These are phyloP conservation scores for Sarocladiaceae sp. DNA, from an alignment of 2,329 filamentous ascomycete genomes.

Conservation along the genomic window DNA sequence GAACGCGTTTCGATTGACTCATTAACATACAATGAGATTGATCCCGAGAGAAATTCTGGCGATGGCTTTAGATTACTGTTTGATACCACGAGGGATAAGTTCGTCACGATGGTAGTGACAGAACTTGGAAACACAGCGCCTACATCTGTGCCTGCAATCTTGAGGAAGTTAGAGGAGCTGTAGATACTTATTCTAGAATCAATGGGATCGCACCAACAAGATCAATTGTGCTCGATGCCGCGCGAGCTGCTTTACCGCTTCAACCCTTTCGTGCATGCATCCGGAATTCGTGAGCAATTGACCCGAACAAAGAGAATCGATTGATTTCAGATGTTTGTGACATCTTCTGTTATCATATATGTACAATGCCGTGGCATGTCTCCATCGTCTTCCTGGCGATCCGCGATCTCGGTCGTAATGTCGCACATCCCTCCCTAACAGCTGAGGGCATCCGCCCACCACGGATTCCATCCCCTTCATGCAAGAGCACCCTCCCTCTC, in stretches of 20 bases:
- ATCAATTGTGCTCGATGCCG: too few relatives aligned
- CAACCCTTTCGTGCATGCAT: too few relatives aligned
- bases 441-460: neutral
- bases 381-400: neutral
- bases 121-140: conserved; percentile 86
- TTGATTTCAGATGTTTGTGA: neutral
- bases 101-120: conserved; percentile 83
- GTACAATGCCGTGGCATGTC: conserved; percentile 10
- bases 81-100: conserved; percentile 84
- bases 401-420: neutral
- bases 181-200: conserved; percentile 23
- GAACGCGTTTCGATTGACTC: conserved; percentile 85
- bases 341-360: conserved; percentile 10
- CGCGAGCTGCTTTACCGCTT: too few relatives aligned
- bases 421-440: neutral
- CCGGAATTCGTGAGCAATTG: too few relatives aligned
- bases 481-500: conserved; percentile 31
- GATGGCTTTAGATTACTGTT: conserved; percentile 68
- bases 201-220: conserved; percentile 1
- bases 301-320: conserved; percentile 2
- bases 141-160: conserved; percentile 69
- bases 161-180: conserved; percentile 54
- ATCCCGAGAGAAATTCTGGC: conserved; percentile 60
- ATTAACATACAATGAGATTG: conserved; percentile 91
- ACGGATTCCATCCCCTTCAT: conserved; percentile 14